phyloP scores from a whole-genome alignment of 768 basidiomycete species.

The Piloderma croceum region DNA sequence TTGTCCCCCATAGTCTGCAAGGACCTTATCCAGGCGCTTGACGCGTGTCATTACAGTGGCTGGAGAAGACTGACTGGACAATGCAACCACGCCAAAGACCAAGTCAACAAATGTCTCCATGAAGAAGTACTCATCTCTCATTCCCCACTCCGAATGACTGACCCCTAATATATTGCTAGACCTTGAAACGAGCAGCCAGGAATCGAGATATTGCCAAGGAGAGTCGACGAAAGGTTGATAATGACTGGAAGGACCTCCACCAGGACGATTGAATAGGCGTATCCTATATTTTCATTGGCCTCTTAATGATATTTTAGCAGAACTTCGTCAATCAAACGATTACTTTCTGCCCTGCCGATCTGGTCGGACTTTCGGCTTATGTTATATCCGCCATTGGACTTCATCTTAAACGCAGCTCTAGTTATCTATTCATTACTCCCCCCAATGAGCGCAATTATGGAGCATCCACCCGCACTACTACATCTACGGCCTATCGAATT shows the following conservation, averaged over 20 bases:
- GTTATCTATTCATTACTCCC: too few relatives aligned
- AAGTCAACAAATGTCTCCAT: constrained; percentile 64
- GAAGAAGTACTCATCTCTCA: constrained; percentile 47
- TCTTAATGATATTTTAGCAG: too few relatives aligned
- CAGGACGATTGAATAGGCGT: constrained; percentile 36
- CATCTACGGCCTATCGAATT: too few relatives aligned
- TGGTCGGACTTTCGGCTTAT: too few relatives aligned
- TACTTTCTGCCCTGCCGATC: too few relatives aligned
- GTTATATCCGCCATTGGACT: too few relatives aligned
- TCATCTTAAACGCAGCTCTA: too few relatives aligned
- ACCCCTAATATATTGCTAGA: constrained; percentile 7
- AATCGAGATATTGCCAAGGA: constrained; percentile 61
- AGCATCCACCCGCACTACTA: too few relatives aligned
- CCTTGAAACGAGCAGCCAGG: constrained; percentile 48
- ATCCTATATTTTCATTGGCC: too few relatives aligned
- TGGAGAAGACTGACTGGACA: constrained; percentile 65
- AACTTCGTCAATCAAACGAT: too few relatives aligned
- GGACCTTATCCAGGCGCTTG: constrained; percentile 73
- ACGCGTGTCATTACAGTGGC: constrained; percentile 57
- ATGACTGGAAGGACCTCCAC: constrained; percentile 59
- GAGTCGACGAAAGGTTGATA: constrained; percentile 49
- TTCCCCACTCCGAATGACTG: constrained; percentile 1
- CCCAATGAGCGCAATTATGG: too few relatives aligned
- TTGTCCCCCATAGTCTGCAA: constrained; percentile 73
- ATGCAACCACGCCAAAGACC: constrained; percentile 64